Evolutionary conservation across 805 yeast genomes (phyloP), one percentile per base, ranked within the genome.

Genomic region (Scheffersomyces lignosus): DNA sequence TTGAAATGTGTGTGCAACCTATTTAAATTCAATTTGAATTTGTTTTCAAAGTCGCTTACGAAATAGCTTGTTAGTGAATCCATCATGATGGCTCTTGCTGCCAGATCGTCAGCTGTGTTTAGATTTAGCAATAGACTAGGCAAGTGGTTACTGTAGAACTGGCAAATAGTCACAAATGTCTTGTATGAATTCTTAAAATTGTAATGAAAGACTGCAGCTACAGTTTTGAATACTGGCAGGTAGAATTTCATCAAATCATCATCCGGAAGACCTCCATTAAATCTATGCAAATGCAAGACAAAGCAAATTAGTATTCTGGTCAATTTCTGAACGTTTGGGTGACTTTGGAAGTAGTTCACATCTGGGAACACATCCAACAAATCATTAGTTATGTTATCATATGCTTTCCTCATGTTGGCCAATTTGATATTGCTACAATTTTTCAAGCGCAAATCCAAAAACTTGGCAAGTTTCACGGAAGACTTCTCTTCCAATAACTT

Each of bases 1-100:
- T 64, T 49, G 49, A 84, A 75, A 51, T 82, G 87, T 8, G 67
- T 54, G 37, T 63, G 67, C 25, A 84, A 54, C 15, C 66, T 49
- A 7, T 77, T 73, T 25, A 47, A 40, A 33, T 72, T 68, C 27
- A 62, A 55, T 14, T 66, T 58, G 33, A 83, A 64, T 14, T 73
- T 65, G 41, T 66, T 63, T 28, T 71, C 65, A 47, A 79, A 80
- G 15, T 81, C 71, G 9, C 35, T 31, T 5, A 48, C 29, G 18
- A 52, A 52, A 3, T 23, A 29, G 6, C 40, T 46, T 15, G 42
- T 18, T 5, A 47, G 34, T 15, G 41, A 32, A 12, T 20, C 23
- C n/a, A 20, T 29, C 7, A 44, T 25, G 8, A 35, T 15, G 10
- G n/a, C 27, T 16, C 33, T 29, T 23, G 29, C 41, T 4, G 33